Conservation (phyloP, 306 rosid species). For the Lotus japonicus region DNA sequence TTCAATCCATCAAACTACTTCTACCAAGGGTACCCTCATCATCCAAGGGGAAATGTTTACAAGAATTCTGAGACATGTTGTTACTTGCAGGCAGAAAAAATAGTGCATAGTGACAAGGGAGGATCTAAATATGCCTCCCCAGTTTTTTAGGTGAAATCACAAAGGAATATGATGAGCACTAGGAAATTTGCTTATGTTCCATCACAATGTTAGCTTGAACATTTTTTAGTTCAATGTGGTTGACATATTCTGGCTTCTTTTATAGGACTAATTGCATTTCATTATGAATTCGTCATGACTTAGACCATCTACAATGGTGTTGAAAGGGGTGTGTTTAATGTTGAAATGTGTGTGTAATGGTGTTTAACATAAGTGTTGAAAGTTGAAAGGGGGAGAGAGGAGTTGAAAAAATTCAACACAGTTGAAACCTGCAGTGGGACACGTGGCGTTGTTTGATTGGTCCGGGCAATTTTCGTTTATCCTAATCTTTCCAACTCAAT, state of each 20-base stretch:
- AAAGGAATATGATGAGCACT: slow-evolving; percentile 30
- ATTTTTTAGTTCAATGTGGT: neutral
- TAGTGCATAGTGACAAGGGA: slow-evolving; percentile 25
- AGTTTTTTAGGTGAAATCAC: slow-evolving; percentile 54
- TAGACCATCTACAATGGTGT: too few relatives aligned
- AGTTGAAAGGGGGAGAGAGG: too few relatives aligned
- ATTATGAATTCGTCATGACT: neutral
- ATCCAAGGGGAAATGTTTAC: slow-evolving; percentile 33
- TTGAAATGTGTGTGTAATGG: too few relatives aligned
- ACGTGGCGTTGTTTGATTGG: too few relatives aligned
- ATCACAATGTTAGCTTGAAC: slow-evolving; percentile 21
- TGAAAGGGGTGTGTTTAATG: too few relatives aligned
- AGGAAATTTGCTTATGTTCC: slow-evolving; percentile 50
- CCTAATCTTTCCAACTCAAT: too few relatives aligned
- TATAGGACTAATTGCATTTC: neutral
- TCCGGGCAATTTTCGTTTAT: too few relatives aligned
- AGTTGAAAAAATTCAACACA: too few relatives aligned
- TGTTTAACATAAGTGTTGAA: too few relatives aligned
- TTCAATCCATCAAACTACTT: slow-evolving; percentile 70
- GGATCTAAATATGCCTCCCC: slow-evolving; percentile 43
- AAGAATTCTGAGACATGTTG: slow-evolving; percentile 37
- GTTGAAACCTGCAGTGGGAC: too few relatives aligned
- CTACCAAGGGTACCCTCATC: slow-evolving; percentile 70
- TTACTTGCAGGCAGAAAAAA: slow-evolving; percentile 36
- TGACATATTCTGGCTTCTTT: neutral